Conservation (phyloP, 495 filamentous ascomycete species). For the Trichoderma erinaceum region DNA sequence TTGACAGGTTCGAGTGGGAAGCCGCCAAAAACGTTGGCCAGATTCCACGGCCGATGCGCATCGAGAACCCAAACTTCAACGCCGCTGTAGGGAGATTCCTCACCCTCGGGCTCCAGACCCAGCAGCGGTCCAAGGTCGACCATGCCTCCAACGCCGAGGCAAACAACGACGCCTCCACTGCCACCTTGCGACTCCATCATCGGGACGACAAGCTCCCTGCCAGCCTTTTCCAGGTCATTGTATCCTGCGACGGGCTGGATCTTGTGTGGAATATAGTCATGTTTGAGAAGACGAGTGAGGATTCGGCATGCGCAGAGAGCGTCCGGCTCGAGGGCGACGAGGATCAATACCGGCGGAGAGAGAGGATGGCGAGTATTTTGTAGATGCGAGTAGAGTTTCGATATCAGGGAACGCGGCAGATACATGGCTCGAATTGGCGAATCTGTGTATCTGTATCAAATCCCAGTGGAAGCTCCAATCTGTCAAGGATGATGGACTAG, state of each 20-base stretch:
- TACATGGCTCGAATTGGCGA: constrained; percentile 59
- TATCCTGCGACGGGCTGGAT: constrained; percentile 92
- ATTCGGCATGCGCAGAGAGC: constrained; percentile 94
- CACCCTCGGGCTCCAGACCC: constrained; percentile 54
- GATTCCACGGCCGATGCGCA: constrained; percentile 86
- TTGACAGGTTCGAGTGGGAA: constrained; percentile 46
- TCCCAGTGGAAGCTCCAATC: neutral
- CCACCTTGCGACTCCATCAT: constrained; percentile 79
- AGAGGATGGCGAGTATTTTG: constrained; percentile 72
- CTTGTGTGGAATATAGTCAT: constrained; percentile 97
- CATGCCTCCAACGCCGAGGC: constrained; percentile 85
- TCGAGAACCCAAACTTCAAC: constrained; percentile 95
- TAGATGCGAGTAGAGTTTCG: constrained; percentile 84
- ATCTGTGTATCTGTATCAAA: constrained; percentile 23
- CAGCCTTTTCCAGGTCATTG: constrained; percentile 74
- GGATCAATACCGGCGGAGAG: constrained; percentile 83
- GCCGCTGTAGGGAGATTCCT: constrained; percentile 55
- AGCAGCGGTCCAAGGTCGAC: constrained; percentile 75
- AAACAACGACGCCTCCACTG: constrained; percentile 79
- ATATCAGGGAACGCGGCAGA: constrained; percentile 82
- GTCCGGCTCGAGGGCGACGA: constrained; percentile 91
- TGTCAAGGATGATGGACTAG: constrained; percentile 1
- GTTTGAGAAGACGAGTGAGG: constrained; percentile 80
- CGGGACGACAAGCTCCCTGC: constrained; percentile 66
- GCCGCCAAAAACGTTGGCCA: constrained; percentile 86